Conservation (phyloP, 2,329 filamentous ascomycete genomes). For the Monosporascus sp. region DNA sequence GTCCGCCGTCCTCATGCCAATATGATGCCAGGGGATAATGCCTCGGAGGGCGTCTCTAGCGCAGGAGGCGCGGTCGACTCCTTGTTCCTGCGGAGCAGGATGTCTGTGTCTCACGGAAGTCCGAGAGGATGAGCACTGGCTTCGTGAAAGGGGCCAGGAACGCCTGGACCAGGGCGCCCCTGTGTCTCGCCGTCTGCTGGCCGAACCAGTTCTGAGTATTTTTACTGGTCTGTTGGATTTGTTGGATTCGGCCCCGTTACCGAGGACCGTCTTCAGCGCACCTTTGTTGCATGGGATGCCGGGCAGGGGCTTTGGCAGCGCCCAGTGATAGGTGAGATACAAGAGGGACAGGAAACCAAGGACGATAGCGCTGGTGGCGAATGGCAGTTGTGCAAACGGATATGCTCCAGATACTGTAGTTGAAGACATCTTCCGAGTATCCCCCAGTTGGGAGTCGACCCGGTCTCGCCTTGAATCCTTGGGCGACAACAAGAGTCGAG, state of each 20-base stretch:
- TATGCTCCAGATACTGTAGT: no score
- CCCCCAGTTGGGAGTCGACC: no score
- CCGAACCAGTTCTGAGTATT: slow-evolving; percentile 9
- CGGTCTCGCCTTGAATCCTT: no score
- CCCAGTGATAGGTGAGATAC: slow-evolving; percentile 11
- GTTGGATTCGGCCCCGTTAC: slow-evolving; percentile 17
- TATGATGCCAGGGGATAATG: slow-evolving; percentile 24
- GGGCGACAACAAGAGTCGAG: no score
- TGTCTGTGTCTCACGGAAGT: slow-evolving; percentile 28
- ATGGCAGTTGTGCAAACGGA: no score
- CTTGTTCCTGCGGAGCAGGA: slow-evolving; percentile 23
- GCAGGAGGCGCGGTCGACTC: slow-evolving; percentile 27
- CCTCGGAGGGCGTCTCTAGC: slow-evolving; percentile 13
- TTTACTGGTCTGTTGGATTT: slow-evolving; percentile 5
- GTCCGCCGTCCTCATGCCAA: slow-evolving; percentile 27
- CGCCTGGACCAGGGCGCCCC: slow-evolving; percentile 27
- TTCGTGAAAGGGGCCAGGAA: slow-evolving; percentile 28
- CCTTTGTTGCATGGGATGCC: slow-evolving; percentile 24
- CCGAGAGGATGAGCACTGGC: slow-evolving; percentile 27
- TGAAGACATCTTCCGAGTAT: no score
- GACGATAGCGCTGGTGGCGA: no score
- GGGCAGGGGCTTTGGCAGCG: slow-evolving; percentile 22
- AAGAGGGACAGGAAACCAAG: background rate
- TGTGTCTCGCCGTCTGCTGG: slow-evolving; percentile 7
- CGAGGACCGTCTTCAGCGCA: slow-evolving; percentile 14